Base-by-base conservation (phyloP, 371 early-diverging fungal genomes). In the Rhizopus arrhizus region DNA sequence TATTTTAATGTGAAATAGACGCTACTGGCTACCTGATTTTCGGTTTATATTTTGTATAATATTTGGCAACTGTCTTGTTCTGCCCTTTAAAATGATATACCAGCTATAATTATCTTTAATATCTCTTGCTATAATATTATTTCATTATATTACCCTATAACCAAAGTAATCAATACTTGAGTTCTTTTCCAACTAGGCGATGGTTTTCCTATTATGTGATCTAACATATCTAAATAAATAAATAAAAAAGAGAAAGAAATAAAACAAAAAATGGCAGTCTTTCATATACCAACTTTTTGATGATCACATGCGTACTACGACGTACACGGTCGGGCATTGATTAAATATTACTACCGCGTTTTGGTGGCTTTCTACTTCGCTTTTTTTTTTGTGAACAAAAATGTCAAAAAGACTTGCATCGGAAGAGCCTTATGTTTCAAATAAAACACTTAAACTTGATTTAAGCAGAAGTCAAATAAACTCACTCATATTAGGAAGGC, bases 151-250 rank as follows among this genome's bases (percentile, higher is more conserved):
- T 51, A 35, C 15, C 35, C 52, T 4, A 16, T 22, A 35, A 35
- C 38, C 29, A 87, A 70, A 4, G 89, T 77, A 4, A 90, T 61
- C 16, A 95, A 51, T 11, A 89, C 89, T 70, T 95, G 91, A 42
- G 80, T 67, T 36, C 97, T 88, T 65, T 94, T 91, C 82, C 90
- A 89, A 51, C 87, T 89, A 13, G 94, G 81, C 13, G 96, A 96
- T 6, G 98, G 98, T 54, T 88, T 90, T 9, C 98, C 97, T 16
- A 93, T 80, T 15, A 95, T 76, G 69, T 97, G 95, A 65, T 97
- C 96, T 40, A 97, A 69, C 95, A 95, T 95, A 2, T 13, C 13
- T 15, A 15, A 50, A 1, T n/a, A 22, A 55, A 34, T 29, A 48
- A 40, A 36, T 6, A 50, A 22, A 51, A 50, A n/a, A 43, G 12